Evolutionary conservation across 768 basidiomycete species (phyloP).

Genomic region (Podaxis pistillaris): DNA sequence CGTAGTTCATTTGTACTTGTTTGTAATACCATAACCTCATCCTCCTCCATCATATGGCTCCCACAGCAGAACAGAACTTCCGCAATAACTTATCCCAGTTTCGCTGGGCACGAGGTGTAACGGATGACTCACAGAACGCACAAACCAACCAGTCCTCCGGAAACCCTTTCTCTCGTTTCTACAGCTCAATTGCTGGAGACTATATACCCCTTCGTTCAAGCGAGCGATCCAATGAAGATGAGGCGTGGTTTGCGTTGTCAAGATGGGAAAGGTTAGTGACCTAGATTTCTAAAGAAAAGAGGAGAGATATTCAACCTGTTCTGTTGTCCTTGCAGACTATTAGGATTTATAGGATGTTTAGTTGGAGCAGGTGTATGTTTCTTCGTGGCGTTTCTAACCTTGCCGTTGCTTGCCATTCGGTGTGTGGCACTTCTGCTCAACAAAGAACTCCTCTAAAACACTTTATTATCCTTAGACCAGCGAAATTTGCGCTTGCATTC

Average conservation of each 20-base stretch:
- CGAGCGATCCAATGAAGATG: constrained; percentile 89
- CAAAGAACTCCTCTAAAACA: not conserved
- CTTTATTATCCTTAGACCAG: constrained; percentile 52
- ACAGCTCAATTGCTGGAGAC: constrained; percentile 78
- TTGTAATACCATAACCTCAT: not conserved
- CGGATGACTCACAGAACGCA: constrained; percentile 63
- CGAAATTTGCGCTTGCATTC: constrained; percentile 90
- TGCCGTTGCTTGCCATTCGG: constrained; percentile 51
- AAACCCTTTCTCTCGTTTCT: constrained; percentile 85
- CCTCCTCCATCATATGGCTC: constrained; percentile 15
- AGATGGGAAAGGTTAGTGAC: constrained; percentile 86
- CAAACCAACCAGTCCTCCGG: constrained; percentile 32
- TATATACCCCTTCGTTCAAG: constrained; percentile 85
- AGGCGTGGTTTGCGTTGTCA: constrained; percentile 89
- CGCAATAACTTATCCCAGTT: constrained; percentile 78
- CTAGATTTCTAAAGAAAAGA: not conserved
- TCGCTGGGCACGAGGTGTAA: constrained; percentile 76
- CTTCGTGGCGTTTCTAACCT: constrained; percentile 83
- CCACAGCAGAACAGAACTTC: constrained; percentile 63
- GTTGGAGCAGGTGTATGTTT: constrained; percentile 93
- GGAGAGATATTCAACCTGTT: not conserved
- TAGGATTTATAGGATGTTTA: constrained; percentile 89
- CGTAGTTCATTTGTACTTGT: constrained; percentile 9
- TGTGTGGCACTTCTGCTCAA: constrained; percentile 21
- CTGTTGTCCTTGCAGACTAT: constrained; percentile 48